Base-by-base conservation (phyloP, 768 basidiomycete genomes). In the Trametes villosa region DNA sequence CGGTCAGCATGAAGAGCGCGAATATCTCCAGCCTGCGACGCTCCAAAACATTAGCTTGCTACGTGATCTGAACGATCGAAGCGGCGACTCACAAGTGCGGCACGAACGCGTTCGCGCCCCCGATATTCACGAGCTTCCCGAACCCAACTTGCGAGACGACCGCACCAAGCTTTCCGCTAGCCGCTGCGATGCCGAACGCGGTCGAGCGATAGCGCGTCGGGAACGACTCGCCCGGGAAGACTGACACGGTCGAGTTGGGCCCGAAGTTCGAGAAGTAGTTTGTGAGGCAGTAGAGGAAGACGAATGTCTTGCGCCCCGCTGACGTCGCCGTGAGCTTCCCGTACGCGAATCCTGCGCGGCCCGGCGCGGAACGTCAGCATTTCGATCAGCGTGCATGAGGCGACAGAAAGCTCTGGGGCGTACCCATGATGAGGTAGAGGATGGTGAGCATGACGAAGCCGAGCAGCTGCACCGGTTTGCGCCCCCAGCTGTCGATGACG, bases 201-300 rank as follows among this genome's bases (percentile, higher is more conserved):
- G 77, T 76, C 12, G 76, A 71, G 17, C 80, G 74, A 67, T 79
- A 78, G 34, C 79, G 75, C 3, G 80, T 81, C 1, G 80, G 80
- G 71, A 79, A 80, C 46, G 73, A 72, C 58, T 81, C 80, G 26
- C 77, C 76, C 27, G 80, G 79, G 44, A 78, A 65, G 62, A 80
- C 71, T 66, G 79, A 80, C 26, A 76, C 77, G 3, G 77, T 79
- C 30, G 75, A 72, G 62, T 78, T 79, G n/a, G 77, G 76, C 18
- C 79, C 78, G 58, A 79, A 79, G 68, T 79, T 79, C 65, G 77
- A 76, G 74, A 78, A 77, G 68, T 77, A 75, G 59, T 77, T 77
- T 20, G 76, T 67, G 46, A 79, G 62, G 58, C 78, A 76, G 71
- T 76, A 80, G 45, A 75, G 66, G 59, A 73, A 72, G 57, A 79